Evolutionary conservation across 1,139 yeast genomes (phyloP).

Genomic region (Hyphopichia pseudoburtonii): DNA sequence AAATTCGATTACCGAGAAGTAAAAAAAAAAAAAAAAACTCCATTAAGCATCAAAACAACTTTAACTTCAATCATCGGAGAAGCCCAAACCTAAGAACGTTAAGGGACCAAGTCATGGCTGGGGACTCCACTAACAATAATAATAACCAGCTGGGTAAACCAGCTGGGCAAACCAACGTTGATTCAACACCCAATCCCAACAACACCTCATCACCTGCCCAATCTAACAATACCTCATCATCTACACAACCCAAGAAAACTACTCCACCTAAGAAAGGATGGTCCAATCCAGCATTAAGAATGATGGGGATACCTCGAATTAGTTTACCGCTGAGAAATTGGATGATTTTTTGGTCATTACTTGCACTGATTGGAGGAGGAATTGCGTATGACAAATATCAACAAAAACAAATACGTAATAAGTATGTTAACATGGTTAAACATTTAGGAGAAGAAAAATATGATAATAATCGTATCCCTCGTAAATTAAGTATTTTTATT

Average conservation of each 20-base stretch:
- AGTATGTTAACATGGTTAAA: slow-evolving; percentile 65
- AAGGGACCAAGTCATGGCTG: no score
- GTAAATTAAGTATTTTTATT: slow-evolving; percentile 78
- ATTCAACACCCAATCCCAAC: neutral
- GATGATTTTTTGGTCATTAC: slow-evolving; percentile 82
- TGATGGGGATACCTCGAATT: slow-evolving; percentile 80
- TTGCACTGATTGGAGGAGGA: slow-evolving; percentile 68
- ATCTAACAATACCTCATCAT: neutral
- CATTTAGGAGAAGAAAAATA: slow-evolving; percentile 41
- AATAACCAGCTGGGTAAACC: no score
- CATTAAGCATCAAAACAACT: no score
- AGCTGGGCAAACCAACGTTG: neutral
- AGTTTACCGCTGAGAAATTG: slow-evolving; percentile 89
- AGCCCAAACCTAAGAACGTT: no score
- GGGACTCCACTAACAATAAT: no score
- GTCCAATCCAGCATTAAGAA: slow-evolving; percentile 82
- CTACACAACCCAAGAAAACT: slow-evolving; percentile 1
- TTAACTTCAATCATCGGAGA: no score
- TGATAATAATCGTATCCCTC: slow-evolving; percentile 50
- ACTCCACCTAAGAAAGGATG: slow-evolving; percentile 45
- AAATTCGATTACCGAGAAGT: no score
- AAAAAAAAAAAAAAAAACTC: no score
- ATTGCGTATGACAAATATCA: slow-evolving; percentile 75
- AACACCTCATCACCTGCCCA: neutral
- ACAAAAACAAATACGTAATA: slow-evolving; percentile 62